Conservation (phyloP, 2,329 filamentous ascomycete species). For the Setomelanomma holmii region DNA sequence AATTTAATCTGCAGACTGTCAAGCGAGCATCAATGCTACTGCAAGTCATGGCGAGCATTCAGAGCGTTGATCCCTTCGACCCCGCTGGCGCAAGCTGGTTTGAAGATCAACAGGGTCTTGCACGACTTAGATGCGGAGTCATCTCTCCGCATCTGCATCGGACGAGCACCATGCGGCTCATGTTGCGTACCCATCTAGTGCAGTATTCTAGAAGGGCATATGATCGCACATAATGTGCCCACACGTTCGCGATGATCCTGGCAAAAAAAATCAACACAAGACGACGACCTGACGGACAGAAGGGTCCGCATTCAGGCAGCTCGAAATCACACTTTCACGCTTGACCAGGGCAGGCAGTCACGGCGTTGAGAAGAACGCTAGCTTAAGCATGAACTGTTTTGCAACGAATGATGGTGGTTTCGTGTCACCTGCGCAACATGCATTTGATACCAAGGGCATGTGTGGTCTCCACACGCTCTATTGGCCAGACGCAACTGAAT, state of each 20-base stretch:
- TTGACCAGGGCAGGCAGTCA: not conserved
- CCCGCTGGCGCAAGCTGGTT: no score
- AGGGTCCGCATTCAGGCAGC: not conserved
- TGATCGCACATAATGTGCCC: conserved; percentile 9
- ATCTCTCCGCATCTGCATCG: not conserved
- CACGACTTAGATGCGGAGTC: not conserved
- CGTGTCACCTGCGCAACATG: not conserved
- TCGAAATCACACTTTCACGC: not conserved
- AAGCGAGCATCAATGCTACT: not conserved
- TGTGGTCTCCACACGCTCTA: not conserved
- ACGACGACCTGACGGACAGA: not conserved
- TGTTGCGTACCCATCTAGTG: not conserved
- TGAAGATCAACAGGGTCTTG: not conserved
- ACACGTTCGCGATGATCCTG: conserved; percentile 1
- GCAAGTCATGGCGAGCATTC: not conserved
- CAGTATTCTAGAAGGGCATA: conserved; percentile 8
- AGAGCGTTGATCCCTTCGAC: not conserved
- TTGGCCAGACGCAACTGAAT: not conserved
- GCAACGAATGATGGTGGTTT: not conserved
- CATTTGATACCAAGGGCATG: not conserved
- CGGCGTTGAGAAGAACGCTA: not conserved
- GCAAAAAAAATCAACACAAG: not conserved
- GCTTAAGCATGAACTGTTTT: not conserved
- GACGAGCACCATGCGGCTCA: not conserved
- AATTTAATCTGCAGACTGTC: not conserved